A percentile compares a stretch with the other conserved stretches of the same genome.
Conservation (phyloP, 202 grass and related monocot genomes). For the Elaeis oleifera region DNA sequence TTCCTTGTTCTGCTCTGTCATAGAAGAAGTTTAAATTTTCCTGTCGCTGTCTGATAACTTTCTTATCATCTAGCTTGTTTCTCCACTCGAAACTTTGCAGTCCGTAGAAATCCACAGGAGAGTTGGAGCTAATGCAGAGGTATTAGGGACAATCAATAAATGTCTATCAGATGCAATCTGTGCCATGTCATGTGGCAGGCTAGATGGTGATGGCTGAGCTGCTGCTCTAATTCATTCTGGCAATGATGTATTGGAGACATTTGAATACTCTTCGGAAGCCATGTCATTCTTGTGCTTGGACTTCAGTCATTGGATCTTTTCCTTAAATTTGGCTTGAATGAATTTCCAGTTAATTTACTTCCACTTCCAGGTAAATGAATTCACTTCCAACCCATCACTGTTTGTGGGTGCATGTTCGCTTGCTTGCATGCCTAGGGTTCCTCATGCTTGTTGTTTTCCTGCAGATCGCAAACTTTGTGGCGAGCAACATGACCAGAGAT, state of each 20-base stretch:
- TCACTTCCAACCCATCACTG: no score
- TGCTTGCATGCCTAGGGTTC: no score
- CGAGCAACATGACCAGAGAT: slow-evolving; percentile 77
- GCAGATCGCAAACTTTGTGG: slow-evolving; percentile 88
- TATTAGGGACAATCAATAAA: slow-evolving; percentile 91
- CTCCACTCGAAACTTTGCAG: slow-evolving; percentile 40
- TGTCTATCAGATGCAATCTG: slow-evolving; percentile 91
- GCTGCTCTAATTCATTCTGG: slow-evolving; percentile 66
- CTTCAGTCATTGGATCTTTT: no score
- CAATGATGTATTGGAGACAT: slow-evolving; percentile 76
- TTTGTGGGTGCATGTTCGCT: no score
- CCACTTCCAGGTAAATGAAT: no score
- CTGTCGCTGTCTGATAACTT: slow-evolving; percentile 2
- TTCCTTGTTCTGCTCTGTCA: no score
- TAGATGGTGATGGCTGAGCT: slow-evolving; percentile 76
- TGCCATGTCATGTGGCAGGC: slow-evolving; percentile 54
- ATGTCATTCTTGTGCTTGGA: slow-evolving; percentile 43
- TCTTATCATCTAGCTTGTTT: slow-evolving; percentile 19
- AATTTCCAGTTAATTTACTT: no score
- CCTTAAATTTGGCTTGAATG: no score
- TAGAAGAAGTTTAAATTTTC: no score
- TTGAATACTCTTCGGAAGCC: slow-evolving; percentile 69
- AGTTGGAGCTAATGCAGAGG: slow-evolving; percentile 78
- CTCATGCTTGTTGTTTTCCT: no score
- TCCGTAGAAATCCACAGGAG: slow-evolving; percentile 85